Evolutionary conservation across 2,329 filamentous ascomycete species (phyloP), one percentile per base, ranked within the genome.

Genomic region (Didymella keratinophila): DNA sequence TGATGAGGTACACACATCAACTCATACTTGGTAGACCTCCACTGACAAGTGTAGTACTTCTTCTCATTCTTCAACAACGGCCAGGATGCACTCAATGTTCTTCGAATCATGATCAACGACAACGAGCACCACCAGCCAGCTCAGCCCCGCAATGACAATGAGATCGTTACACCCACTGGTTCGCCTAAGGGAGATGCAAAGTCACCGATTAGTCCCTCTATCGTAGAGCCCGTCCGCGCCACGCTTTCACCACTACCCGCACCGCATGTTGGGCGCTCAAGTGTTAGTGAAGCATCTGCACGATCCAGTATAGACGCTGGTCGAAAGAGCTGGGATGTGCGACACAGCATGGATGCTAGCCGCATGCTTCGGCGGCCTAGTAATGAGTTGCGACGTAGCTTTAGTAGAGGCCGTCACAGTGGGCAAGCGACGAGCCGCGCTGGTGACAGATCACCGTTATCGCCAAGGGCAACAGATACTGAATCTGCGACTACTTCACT

Each of bases 61-160:
- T 98, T 99, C 76, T 95, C 93, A 0, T 98, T 98, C 78, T 97
- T 97, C 75, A 90, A 87, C 66, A 89, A 89, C 62, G 93, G 93
- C 7, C 88, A 90, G 69, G 91, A 97, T 68, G 94, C 92, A 14
- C 86, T 96, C 62, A 87, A 89, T 48, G 85, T 95, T 2, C 81
- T 99, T 50, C 90, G 87, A 62, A 86, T 87, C 41, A 80, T 96
- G 52, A 84, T 93, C 10, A 88, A 90, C 47, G 87, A 89, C 63
- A 84, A 86, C 23, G 80, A 85, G 53, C 76, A 75, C 51, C 72
- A 76, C 37, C 70, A 74, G 52, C 14, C 54, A 32, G 9, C 46
- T 9, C 58, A 62, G 8, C 21, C 44, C 16, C 60, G 58, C 34
- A 52, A 50, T 18, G 61, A 65, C 6, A 56, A 34, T 16, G 60